These are phyloP conservation scores for Globisporangium nunn DNA, from an alignment of 352 stramenopile genomes.

Conservation along the genomic window DNA sequence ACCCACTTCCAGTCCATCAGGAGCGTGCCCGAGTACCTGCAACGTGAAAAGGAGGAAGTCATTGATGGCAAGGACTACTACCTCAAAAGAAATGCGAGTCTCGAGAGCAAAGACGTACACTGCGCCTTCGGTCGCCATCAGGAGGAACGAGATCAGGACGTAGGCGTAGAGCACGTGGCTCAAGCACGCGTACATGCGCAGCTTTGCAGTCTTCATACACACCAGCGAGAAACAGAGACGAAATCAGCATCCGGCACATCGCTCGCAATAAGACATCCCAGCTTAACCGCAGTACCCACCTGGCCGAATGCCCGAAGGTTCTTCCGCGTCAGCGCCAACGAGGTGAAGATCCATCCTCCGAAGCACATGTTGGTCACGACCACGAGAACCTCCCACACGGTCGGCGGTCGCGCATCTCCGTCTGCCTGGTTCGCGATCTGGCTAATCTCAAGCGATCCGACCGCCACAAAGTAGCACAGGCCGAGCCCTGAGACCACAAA, in stretches of 20 bases:
- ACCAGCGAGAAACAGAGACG: neutral
- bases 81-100: neutral
- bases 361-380: conserved; percentile 79
- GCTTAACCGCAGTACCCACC: conserved; percentile 17
- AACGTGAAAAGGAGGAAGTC: neutral
- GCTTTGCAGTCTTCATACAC: conserved; percentile 48
- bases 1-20: conserved; percentile 59
- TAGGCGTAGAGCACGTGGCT: conserved; percentile 52
- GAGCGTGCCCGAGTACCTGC: conserved; percentile 65
- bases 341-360: conserved; percentile 82
- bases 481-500: conserved; percentile 69
- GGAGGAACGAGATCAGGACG: conserved; percentile 58
- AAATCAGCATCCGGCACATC: neutral
- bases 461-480: conserved; percentile 76
- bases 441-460: conserved; percentile 68
- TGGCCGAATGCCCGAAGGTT: conserved; percentile 77
- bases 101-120: conserved; percentile 42
- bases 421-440: conserved; percentile 77
- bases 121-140: conserved; percentile 68
- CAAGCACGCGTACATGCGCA: conserved; percentile 67
- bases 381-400: conserved; percentile 72
- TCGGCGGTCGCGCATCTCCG: conserved; percentile 48
- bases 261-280: neutral
- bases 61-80: neutral
- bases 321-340: conserved; percentile 64